Evolutionary conservation across 331 rosid genomes (phyloP).

Genomic region (Dryas integrifolia): DNA sequence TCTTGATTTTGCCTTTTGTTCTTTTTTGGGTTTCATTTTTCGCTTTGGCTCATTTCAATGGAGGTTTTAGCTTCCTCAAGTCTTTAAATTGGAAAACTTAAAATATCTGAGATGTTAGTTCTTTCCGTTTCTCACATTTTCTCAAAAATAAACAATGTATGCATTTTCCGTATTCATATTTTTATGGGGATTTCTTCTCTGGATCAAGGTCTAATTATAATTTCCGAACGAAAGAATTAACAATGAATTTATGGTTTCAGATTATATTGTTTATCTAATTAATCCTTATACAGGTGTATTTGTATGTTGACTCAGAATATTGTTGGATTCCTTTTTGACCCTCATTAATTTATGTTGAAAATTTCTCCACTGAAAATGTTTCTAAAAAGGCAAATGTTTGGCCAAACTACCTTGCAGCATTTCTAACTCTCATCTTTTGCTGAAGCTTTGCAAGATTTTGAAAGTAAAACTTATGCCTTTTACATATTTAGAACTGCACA

Average conservation of each 20-base stretch:
- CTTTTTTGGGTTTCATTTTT: neutral
- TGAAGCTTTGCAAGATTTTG: neutral
- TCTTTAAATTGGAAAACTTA: neutral
- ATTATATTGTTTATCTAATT: neutral
- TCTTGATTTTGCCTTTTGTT: neutral
- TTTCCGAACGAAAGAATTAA: neutral
- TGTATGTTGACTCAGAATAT: neutral
- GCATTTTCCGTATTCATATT: neutral
- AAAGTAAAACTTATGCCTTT: neutral
- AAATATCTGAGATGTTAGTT: neutral
- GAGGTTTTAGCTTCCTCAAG: neutral
- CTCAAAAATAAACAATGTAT: neutral
- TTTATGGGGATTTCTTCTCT: neutral
- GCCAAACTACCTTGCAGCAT: neutral
- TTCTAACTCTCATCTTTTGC: neutral
- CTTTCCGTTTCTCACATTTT: conserved; percentile 9
- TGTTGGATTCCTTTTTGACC: neutral
- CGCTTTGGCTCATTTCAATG: neutral
- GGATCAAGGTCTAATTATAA: neutral
- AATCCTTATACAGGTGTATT: neutral
- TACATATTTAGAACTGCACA: neutral
- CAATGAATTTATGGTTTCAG: neutral
- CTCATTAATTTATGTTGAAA: neutral
- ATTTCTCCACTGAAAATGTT: neutral
- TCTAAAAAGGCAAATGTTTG: neutral